phyloP scores from a whole-genome alignment of 345 rosid genomes.

The Citrus inodora region DNA sequence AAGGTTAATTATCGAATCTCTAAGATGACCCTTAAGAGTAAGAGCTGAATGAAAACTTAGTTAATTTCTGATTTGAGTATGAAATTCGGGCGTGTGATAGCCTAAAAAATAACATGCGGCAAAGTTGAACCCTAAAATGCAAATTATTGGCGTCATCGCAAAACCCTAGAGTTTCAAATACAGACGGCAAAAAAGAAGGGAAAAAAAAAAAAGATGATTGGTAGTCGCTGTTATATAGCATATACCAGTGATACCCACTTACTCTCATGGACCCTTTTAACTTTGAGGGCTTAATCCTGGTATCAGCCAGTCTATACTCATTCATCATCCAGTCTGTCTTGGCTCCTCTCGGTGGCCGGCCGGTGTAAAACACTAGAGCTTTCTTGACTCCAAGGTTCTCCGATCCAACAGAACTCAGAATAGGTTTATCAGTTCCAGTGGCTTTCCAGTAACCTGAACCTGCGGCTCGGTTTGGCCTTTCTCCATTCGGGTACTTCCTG shows the following conservation, averaged over 20 bases:
- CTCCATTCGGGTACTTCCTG: constrained; percentile 40
- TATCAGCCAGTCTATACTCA: constrained; percentile 41
- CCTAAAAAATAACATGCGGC: neutral
- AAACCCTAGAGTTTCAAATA: neutral
- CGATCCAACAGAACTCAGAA: constrained; percentile 31
- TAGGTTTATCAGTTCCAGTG: constrained; percentile 38
- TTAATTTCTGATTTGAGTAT: no score
- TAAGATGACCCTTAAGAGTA: no score
- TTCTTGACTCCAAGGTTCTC: constrained; percentile 51
- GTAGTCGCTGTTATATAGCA: neutral
- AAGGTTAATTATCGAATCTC: no score
- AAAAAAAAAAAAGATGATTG: neutral
- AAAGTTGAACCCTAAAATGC: neutral
- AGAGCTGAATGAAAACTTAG: no score
- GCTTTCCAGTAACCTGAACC: constrained; percentile 53
- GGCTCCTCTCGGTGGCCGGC: constrained; percentile 39
- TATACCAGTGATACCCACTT: constrained; percentile 12
- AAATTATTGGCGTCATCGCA: neutral
- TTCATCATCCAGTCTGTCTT: constrained; percentile 59
- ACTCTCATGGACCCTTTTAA: constrained; percentile 51
- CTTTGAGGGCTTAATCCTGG: constrained; percentile 23
- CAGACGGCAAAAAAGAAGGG: neutral
- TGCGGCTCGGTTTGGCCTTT: constrained; percentile 38
- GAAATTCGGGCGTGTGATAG: no score
- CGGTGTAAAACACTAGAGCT: constrained; percentile 43